Evolutionary conservation across 2,329 filamentous ascomycete species (phyloP).

Genomic region (Colletotrichum viniferum): DNA sequence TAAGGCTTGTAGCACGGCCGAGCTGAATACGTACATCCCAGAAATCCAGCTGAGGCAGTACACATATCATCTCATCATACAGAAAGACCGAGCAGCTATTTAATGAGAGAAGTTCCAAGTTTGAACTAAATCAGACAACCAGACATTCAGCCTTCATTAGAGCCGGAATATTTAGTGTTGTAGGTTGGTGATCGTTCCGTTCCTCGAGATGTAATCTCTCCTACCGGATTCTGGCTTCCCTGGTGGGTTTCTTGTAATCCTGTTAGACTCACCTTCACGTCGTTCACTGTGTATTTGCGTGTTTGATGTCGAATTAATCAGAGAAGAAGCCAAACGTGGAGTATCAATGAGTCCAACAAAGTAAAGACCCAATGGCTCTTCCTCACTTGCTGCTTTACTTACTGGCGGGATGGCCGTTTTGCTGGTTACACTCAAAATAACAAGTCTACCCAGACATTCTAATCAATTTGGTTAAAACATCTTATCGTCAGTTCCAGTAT

Average conservation of each 20-base stretch:
- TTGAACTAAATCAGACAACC: too few species aligned
- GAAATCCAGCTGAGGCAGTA: too few species aligned
- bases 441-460: fast-evolving
- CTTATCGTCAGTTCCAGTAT: not conserved
- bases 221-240: fast-evolving
- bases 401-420: not conserved
- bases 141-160: too few species aligned
- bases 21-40: not conserved
- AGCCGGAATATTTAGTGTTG: too few species aligned
- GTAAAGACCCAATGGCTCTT: not conserved
- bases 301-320: not conserved
- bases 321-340: not conserved
- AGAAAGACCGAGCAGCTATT: too few species aligned
- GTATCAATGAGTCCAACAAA: not conserved
- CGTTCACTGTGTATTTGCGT: not conserved
- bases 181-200: too few species aligned
- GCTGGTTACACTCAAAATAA: not conserved
- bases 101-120: too few species aligned
- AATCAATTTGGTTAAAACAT: not conserved
- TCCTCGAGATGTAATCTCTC: not conserved
- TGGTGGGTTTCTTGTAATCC: fast-evolving
- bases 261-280: fast-evolving
- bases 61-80: too few species aligned
- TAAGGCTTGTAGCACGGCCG: not conserved
- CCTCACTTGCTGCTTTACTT: not conserved